These are phyloP conservation scores for Corymbia calophylla DNA, from an alignment of 441 rosid species.

Conservation along the genomic window DNA sequence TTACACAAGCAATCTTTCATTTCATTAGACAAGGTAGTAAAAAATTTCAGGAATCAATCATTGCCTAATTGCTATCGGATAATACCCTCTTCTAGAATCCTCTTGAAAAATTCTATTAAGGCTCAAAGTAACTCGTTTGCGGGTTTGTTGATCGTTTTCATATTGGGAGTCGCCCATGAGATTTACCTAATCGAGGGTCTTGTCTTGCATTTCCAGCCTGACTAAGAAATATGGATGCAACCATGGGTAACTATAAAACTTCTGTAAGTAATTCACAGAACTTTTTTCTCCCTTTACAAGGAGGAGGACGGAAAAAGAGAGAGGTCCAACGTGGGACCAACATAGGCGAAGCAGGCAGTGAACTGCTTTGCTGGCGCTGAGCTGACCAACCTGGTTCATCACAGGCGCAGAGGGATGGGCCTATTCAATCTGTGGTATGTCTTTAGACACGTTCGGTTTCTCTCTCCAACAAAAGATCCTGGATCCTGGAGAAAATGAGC, in stretches of 20 bases:
- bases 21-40: background rate
- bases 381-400: background rate
- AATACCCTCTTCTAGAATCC: background rate
- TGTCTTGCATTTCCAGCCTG: background rate
- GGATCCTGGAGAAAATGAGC: background rate
- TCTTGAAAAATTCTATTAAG: background rate
- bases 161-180: background rate
- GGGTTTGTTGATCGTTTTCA: background rate
- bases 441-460: background rate
- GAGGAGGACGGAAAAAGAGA: background rate
- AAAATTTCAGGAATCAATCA: background rate
- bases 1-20: background rate
- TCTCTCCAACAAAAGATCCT: background rate
- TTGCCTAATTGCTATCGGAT: background rate
- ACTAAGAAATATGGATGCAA: background rate
- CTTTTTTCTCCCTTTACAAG: background rate
- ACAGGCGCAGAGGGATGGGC: background rate
- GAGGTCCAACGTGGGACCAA: background rate
- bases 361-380: background rate
- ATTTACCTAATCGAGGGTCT: background rate
- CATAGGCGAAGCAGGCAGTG: background rate
- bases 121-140: background rate
- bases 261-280: background rate
- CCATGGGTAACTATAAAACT: background rate
- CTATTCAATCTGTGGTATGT: background rate